Evolutionary conservation across 805 yeast species (phyloP), one percentile per base, ranked within the genome.

Genomic region (Teunomyces tritomae): DNA sequence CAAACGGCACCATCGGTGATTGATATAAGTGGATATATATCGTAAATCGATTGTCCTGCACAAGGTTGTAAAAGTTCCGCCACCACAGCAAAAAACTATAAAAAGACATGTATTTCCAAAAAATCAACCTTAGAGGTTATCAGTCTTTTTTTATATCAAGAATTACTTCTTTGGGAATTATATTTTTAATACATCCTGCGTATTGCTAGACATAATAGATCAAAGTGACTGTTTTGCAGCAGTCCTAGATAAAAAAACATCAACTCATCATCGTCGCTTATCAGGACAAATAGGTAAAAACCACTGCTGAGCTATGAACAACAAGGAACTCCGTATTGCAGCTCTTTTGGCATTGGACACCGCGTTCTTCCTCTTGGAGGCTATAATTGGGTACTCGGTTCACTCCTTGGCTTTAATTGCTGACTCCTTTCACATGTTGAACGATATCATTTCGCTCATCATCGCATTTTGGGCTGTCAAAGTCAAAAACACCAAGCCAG

Each of bases 401-500:
- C 95, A 94, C 65, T 92, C 98, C 1, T 77, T 92, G 59, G 98
- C 99, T 0, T 78, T 92, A 46, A 84, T 92, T 47, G 99, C 98
- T 1, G 99, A 92, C 64, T 86, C 98, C 1, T 94, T 92, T 78
- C 99, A 92, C 67, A 94, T 94, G 98, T 76, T 92, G 54, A 92
- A 94, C 70, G 99, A 92, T 68, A 88, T 92, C 47, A 83, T 92
- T 49, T 89, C 97, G 1, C 74, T 92, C 30, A 54, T 91, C 14
- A 90, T 92, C 44, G 99, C 99, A 0, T 72, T 91, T 28, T 92
- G 97, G 97, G 99, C 99, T 0, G 98, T 94, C 16, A 80, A 80
- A 52, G 96, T 90, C 9, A 90, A 97, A 45, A 86, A 86, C 57
- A 82, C 81, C 34, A 80, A 83, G 58, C 82, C 83, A 27, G 94